phyloP scores from a whole-genome alignment of 805 yeast genomes.

The Pichia thaimueangensis region DNA sequence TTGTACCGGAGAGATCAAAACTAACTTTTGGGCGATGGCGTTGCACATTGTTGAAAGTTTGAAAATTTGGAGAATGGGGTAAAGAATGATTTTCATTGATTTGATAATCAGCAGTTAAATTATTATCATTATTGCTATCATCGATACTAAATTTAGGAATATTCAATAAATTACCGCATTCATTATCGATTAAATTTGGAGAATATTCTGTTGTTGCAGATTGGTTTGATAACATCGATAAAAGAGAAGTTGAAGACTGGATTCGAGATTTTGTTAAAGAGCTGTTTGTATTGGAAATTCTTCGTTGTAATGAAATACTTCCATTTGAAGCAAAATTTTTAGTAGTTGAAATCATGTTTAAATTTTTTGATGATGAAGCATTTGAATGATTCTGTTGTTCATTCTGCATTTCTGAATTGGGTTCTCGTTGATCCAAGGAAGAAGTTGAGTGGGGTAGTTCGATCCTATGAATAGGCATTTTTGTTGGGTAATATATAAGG shows the following conservation, averaged over 20 bases:
- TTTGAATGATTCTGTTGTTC: no score
- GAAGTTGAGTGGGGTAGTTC: no score
- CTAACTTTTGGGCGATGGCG: neutral
- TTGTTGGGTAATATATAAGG: no score
- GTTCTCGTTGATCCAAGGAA: no score
- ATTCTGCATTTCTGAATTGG: no score
- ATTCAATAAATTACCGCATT: constrained; percentile 24
- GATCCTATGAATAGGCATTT: no score
- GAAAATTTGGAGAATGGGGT: neutral
- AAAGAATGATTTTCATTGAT: neutral
- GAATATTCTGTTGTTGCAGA: constrained; percentile 28
- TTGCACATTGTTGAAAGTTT: neutral
- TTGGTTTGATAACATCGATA: constrained; percentile 15
- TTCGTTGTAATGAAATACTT: neutral
- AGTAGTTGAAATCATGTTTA: no score
- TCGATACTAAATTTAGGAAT: constrained; percentile 19
- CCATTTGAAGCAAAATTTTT: neutral
- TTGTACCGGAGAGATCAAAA: neutral
- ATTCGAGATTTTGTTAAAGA: constrained; percentile 9
- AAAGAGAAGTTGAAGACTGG: constrained; percentile 21
- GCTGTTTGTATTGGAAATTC: neutral
- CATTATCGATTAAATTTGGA: constrained; percentile 24
- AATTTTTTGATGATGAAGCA: no score
- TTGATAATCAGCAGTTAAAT: neutral
- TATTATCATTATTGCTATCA: constrained; percentile 1